Percentiles rank a stretch among this genome's conserved stretches.
phyloP scores from a whole-genome alignment of 495 filamentous ascomycete genomes.

The Cudoniella acicularis region DNA sequence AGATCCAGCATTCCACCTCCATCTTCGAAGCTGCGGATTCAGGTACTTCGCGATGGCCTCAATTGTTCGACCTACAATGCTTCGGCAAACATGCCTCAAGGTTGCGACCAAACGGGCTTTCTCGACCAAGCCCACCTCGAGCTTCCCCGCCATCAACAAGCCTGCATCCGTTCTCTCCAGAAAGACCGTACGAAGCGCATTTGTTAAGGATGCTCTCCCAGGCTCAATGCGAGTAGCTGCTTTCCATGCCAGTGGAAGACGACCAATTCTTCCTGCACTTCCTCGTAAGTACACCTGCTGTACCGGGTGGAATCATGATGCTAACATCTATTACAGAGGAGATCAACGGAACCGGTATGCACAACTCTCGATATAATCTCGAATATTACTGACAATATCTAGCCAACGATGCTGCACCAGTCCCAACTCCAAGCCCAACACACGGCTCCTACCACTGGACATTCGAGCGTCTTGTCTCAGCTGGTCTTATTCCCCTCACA shows the following conservation, averaged over 20 bases:
- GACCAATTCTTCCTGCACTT: slow-evolving; percentile 62
- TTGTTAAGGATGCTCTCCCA: slow-evolving; percentile 32
- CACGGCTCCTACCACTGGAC: slow-evolving; percentile 98
- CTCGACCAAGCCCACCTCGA: slow-evolving; percentile 23
- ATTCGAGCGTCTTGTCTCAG: slow-evolving; percentile 82
- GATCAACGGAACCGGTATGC: slow-evolving; percentile 75
- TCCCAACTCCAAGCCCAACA: slow-evolving; percentile 66
- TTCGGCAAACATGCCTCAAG: slow-evolving; percentile 42
- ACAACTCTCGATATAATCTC: not conserved
- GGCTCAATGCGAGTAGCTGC: slow-evolving; percentile 47
- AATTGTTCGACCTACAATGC: slow-evolving; percentile 48
- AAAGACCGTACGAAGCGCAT: slow-evolving; percentile 26
- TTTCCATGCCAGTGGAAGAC: slow-evolving; percentile 69
- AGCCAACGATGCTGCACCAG: slow-evolving; percentile 83
- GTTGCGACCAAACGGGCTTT: slow-evolving; percentile 25
- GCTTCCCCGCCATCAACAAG: slow-evolving; percentile 27
- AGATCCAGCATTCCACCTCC: slow-evolving; percentile 1
- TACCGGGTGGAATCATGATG: too few relatives aligned
- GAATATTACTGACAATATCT: slow-evolving; percentile 27
- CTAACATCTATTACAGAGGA: slow-evolving; percentile 53
- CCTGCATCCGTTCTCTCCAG: slow-evolving; percentile 25
- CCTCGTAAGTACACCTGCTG: slow-evolving; percentile 58
- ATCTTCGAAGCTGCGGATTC: slow-evolving; percentile 1
- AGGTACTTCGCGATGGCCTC: slow-evolving; percentile 44
- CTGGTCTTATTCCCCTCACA: slow-evolving; percentile 77